phyloP scores from a whole-genome alignment of 1,139 yeast species.

The Suhomyces coccinellae region DNA sequence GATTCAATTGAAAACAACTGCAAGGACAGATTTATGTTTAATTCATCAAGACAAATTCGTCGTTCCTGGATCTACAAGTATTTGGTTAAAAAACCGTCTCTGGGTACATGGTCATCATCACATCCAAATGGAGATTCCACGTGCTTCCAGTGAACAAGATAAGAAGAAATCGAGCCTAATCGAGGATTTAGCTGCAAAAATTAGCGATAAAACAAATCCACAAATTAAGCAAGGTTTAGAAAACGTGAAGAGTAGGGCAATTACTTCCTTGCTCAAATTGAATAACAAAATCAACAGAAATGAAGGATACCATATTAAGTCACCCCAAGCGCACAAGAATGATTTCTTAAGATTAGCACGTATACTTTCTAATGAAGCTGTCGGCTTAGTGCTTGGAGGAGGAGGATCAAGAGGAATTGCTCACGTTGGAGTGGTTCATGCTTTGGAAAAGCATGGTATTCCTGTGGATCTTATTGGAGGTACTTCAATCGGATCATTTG shows the following conservation, averaged over 20 bases:
- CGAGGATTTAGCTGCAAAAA: constrained; percentile 40
- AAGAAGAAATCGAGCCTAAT: constrained; percentile 26
- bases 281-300: constrained; percentile 18
- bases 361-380: constrained; percentile 86
- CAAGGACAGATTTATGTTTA: constrained; percentile 83
- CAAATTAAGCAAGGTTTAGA: constrained; percentile 36
- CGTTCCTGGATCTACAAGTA: constrained; percentile 77
- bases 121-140: constrained; percentile 56
- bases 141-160: constrained; percentile 18
- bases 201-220: constrained; percentile 38
- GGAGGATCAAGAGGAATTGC: constrained; percentile 97
- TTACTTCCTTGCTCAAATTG: constrained; percentile 27
- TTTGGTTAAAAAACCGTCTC: constrained; percentile 79
- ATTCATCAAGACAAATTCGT: constrained; percentile 83
- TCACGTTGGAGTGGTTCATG: constrained; percentile 89
- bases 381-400: constrained; percentile 93
- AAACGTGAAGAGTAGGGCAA: constrained; percentile 33
- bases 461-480: constrained; percentile 96
- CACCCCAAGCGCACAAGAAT: constrained; percentile 67
- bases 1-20: constrained; percentile 76
- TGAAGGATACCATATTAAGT: constrained; percentile 33
- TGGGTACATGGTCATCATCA: constrained; percentile 97
- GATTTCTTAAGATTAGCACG: constrained; percentile 90
- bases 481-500: constrained; percentile 92
- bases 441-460: constrained; percentile 89